These are phyloP conservation scores for Lachnellula willkommii DNA, from an alignment of 2,329 filamentous ascomycete species.

Conservation along the genomic window DNA sequence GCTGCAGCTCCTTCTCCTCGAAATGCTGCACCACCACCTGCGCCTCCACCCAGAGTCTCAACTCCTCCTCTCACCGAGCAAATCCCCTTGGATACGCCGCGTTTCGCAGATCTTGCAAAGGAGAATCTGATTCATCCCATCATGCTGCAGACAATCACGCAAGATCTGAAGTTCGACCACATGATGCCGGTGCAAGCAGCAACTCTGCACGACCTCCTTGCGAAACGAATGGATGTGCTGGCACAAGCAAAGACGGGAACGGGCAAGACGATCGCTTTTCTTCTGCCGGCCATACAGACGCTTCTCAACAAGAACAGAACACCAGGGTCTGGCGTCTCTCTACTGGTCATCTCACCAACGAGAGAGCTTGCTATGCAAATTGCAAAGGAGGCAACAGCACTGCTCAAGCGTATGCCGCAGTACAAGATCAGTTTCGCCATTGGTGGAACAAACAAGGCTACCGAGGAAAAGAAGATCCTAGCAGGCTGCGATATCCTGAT, in stretches of 20 bases:
- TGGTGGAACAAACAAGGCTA: slow-evolving; percentile 75
- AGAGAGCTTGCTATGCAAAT: slow-evolving; percentile 79
- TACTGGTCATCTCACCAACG: slow-evolving; percentile 72
- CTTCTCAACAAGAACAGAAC: slow-evolving; percentile 46
- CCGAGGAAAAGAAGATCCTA: slow-evolving; percentile 63
- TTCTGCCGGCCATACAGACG: slow-evolving; percentile 74
- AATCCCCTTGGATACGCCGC: slow-evolving; percentile 40
- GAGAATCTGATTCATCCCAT: slow-evolving; percentile 41
- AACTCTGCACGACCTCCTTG: slow-evolving; percentile 75
- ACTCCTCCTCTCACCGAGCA: slow-evolving; percentile 35
- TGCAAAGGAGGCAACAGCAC: slow-evolving; percentile 62
- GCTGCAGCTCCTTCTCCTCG: slow-evolving; percentile 18
- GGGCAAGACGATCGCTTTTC: slow-evolving; percentile 91
- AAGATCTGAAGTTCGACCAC: slow-evolving; percentile 67
- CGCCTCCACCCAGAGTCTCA: slow-evolving; percentile 20
- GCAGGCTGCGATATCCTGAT: slow-evolving; percentile 82
- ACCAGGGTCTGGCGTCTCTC: slow-evolving; percentile 53
- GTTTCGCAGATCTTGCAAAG: slow-evolving; percentile 42
- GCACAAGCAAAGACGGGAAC: slow-evolving; percentile 97
- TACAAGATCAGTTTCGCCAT: slow-evolving; percentile 70
- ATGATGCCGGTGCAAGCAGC: slow-evolving; percentile 92
- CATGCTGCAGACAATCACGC: slow-evolving; percentile 55
- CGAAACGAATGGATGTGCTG: slow-evolving; percentile 60
- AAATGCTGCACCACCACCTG: slow-evolving; percentile 31
- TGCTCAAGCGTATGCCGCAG: slow-evolving; percentile 27